Evolutionary conservation across 768 basidiomycete species (phyloP), one percentile per base, ranked within the genome.

Genomic region (Russula emetica): DNA sequence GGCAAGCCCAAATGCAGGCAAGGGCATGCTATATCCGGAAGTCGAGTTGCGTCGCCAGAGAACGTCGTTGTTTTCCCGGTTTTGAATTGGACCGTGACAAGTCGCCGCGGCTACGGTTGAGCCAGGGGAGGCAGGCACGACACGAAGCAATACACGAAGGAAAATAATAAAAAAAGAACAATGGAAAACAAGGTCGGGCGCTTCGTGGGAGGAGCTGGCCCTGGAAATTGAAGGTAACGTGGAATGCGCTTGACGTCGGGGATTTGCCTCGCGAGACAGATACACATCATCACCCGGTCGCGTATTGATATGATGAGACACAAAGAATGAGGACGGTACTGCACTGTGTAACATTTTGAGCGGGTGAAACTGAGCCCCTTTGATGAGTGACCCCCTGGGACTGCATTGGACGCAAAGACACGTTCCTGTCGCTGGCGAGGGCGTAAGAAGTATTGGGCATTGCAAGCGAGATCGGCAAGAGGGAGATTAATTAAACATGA

Each of bases 401-500:
- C 45, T 47, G 45, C 11, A 47, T 11, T 45, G 44, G 18, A 42
- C 18, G 5, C 40, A 20, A 9, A 6, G 20, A 1, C 44, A 45
- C 44, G 44, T 45, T 45, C 44, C 44, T 45, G 10, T 45, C 44
- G 9, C 9, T 49, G 24, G 24, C 5, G 13, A 49, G 47, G 24
- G 49, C 24, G 49, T 5, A 13, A 49, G 2, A 14, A 14, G 47
- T 13, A n/a, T n/a, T n/a, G n/a, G n/a, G n/a, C n/a, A n/a, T n/a
- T n/a, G n/a, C n/a, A 60, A 49, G 63, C 52, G 63, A 64, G 63
- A 64, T 64, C 58, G 24, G 38, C 47, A 26, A 2, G 51, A 30
- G 32, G 10, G 14, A 60, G 63, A 64, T 64, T 60, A 60, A 64
- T 64, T 64, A 51, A 59, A 60, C 58, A 64, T 45, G 63, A 64